These are phyloP conservation scores for Penicillium sp. DNA, from an alignment of 2,329 filamentous ascomycete species.

Conservation along the genomic window DNA sequence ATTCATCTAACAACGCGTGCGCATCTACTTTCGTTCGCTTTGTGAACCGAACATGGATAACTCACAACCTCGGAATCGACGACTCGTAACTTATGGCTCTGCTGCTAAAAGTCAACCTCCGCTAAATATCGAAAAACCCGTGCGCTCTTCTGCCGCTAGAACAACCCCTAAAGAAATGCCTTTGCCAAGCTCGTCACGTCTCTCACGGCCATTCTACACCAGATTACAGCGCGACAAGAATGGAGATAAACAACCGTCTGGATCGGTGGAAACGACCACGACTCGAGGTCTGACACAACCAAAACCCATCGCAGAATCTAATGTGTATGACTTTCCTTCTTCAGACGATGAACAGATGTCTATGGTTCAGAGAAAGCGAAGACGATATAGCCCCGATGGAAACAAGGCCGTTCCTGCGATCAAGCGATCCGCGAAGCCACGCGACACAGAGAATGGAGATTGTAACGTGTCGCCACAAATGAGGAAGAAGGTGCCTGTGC, in stretches of 20 bases:
- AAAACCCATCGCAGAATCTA: conserved; percentile 6
- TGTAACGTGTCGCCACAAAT: background rate
- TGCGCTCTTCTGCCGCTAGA: background rate
- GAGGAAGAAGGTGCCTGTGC: background rate
- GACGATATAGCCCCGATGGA: conserved; percentile 11
- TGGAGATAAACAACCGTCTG: conserved; percentile 2
- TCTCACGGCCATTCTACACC: background rate
- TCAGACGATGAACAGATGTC: conserved; percentile 28
- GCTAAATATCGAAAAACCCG: conserved; percentile 1
- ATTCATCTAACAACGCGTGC: background rate
- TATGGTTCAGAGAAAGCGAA: conserved; percentile 23
- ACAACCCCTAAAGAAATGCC: background rate
- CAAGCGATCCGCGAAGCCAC: background rate
- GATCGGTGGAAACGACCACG: background rate
- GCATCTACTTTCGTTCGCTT: background rate
- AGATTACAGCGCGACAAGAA: conserved; percentile 3
- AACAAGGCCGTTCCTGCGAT: background rate
- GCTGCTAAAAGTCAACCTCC: conserved; percentile 15
- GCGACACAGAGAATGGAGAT: background rate
- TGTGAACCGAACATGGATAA: conserved; percentile 19
- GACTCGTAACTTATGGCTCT: conserved; percentile 42
- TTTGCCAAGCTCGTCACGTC: background rate
- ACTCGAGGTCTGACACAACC: background rate
- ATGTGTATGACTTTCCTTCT: conserved; percentile 29
- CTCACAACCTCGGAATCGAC: conserved; percentile 28